These are phyloP conservation scores for Botryotinia globosa DNA, from an alignment of 2,329 filamentous ascomycete genomes.

Conservation along the genomic window DNA sequence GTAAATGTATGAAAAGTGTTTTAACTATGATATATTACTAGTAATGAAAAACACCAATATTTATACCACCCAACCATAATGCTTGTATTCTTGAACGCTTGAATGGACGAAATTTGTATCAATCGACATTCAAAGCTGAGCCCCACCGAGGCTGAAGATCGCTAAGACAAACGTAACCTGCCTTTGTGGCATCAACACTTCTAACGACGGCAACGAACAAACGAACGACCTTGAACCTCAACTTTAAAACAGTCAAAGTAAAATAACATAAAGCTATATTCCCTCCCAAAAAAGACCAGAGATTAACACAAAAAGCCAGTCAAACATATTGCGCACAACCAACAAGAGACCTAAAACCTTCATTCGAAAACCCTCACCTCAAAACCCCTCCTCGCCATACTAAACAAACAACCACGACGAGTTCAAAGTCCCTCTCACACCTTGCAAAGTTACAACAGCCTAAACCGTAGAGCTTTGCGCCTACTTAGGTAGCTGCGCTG, in stretches of 20 bases:
- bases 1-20: neutral
- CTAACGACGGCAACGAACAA: slow-evolving; percentile 7
- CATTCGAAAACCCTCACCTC: neutral
- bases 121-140: neutral
- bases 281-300: neutral
- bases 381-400: neutral
- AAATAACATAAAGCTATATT: neutral
- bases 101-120: neutral
- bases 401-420: neutral
- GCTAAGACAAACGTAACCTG: slow-evolving; percentile 5
- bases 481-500: slow-evolving; percentile 16
- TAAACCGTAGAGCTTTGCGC: slow-evolving; percentile 8
- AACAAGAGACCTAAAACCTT: neutral
- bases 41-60: neutral
- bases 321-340: neutral
- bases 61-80: neutral
- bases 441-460: neutral
- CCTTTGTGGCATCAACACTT: slow-evolving; percentile 14
- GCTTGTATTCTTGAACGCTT: neutral
- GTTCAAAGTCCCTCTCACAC: neutral
- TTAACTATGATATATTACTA: neutral
- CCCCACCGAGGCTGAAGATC: slow-evolving; percentile 16
- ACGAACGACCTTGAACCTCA: slow-evolving; percentile 9
- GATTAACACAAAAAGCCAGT: neutral
- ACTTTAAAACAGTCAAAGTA: neutral